phyloP scores from a whole-genome alignment of 1,284 basidiomycete species.

The Schizophyllum commune region DNA sequence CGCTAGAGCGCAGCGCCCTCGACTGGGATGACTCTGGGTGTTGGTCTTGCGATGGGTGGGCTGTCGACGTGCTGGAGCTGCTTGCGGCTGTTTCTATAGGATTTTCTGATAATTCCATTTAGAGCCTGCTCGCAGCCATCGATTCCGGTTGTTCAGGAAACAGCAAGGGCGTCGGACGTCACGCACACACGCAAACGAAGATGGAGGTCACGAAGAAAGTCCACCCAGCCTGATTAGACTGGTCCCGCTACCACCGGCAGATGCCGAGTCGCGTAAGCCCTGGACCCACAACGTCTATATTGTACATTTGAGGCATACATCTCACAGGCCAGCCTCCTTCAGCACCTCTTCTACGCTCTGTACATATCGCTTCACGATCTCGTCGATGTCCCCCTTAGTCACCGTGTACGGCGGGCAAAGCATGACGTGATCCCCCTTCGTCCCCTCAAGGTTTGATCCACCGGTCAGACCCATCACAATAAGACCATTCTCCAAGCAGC shows the following conservation, averaged over 20 bases:
- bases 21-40: conserved; percentile 29
- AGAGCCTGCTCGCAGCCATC: conserved; percentile 77
- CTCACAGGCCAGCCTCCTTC: conserved; percentile 10
- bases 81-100: conserved; percentile 55
- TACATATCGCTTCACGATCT: conserved; percentile 56
- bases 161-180: neutral
- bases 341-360: conserved; percentile 57
- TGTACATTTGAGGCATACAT: neutral
- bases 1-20: conserved; percentile 52
- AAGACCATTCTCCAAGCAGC: conserved; percentile 49
- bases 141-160: conserved; percentile 33
- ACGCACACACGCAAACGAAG: neutral
- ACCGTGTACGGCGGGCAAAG: conserved; percentile 73
- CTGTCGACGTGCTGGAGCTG: conserved; percentile 43
- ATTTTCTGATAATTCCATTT: conserved; percentile 76
- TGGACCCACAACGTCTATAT: neutral
- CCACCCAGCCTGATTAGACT: neutral
- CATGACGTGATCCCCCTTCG: conserved; percentile 62
- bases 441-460: conserved; percentile 60
- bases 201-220: neutral
- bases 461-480: conserved; percentile 68
- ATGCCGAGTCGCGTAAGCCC: neutral
- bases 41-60: conserved; percentile 23
- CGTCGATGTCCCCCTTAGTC: conserved; percentile 55
- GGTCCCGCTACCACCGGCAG: neutral